phyloP scores from a whole-genome alignment of 768 basidiomycete species.

The Rhizopogon vinicolor region DNA sequence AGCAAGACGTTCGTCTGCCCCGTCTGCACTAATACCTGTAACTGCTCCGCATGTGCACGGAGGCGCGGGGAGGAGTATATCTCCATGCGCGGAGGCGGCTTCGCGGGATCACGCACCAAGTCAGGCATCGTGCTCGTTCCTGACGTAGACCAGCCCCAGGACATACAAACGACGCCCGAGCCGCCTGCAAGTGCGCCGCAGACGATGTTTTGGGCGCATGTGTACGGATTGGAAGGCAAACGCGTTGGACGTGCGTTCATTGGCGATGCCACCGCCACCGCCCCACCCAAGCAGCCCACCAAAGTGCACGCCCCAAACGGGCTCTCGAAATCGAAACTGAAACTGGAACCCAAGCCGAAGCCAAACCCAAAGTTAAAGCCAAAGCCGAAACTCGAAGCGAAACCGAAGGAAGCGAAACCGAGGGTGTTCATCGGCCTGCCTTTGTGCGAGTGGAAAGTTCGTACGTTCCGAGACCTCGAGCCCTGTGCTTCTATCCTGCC shows the following conservation, averaged over 20 bases:
- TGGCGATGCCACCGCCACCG: background rate
- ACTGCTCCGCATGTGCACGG: slow-evolving; percentile 41
- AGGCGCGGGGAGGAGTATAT: slow-evolving; percentile 45
- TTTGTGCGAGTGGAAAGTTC: slow-evolving; percentile 18
- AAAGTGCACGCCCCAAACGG: background rate
- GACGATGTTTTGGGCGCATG: slow-evolving; percentile 29
- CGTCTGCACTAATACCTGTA: slow-evolving; percentile 39
- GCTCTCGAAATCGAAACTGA: background rate
- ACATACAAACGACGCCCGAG: slow-evolving; percentile 1
- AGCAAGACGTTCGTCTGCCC: slow-evolving; percentile 38
- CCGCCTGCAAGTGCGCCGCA: background rate
- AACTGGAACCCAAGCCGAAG: background rate
- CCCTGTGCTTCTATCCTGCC: slow-evolving; percentile 1
- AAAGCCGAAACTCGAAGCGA: background rate
- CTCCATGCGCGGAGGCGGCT: slow-evolving; percentile 21
- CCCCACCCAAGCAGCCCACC: background rate
- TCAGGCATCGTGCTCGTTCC: slow-evolving; percentile 20
- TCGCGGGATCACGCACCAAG: slow-evolving; percentile 17
- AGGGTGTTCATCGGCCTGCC: slow-evolving; percentile 23
- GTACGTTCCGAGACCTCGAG: slow-evolving; percentile 17
- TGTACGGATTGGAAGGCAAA: slow-evolving; percentile 26
- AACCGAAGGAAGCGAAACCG: slow-evolving; percentile 2
- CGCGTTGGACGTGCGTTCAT: slow-evolving; percentile 21
- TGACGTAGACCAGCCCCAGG: slow-evolving; percentile 2
- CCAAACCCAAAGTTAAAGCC: no score